Evolutionary conservation across 139 green algal species (phyloP).

Genomic region (Chlamydomonas urium): DNA sequence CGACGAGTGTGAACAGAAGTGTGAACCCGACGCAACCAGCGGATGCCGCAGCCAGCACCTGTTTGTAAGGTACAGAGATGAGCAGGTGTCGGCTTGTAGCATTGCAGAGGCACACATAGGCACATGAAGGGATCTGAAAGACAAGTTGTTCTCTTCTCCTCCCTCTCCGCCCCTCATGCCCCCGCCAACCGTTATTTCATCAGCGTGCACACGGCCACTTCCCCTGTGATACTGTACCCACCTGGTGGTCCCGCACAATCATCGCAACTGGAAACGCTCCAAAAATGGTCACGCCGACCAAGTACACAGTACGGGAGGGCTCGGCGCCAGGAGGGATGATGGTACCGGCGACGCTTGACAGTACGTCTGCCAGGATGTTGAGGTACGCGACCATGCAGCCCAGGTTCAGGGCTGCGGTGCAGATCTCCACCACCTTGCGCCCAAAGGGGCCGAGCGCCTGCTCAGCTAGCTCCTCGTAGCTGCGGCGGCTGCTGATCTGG

Average conservation of each 20-base stretch:
- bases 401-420: constrained; percentile 53
- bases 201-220: too few species aligned
- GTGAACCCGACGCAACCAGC: not conserved
- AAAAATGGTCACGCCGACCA: constrained; percentile 60
- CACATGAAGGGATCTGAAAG: too few species aligned
- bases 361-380: constrained; percentile 76
- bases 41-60: too few species aligned
- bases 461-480: constrained; percentile 66
- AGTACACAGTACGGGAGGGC: constrained; percentile 59
- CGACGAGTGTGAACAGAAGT: constrained; percentile 20
- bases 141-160: too few species aligned
- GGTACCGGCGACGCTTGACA: constrained; percentile 68
- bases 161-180: too few species aligned
- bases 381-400: constrained; percentile 73
- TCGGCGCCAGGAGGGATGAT: constrained; percentile 78
- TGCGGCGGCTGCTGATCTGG: constrained; percentile 56
- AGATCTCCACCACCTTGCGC: constrained; percentile 28
- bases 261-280: constrained; percentile 64
- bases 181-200: too few species aligned
- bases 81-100: too few species aligned
- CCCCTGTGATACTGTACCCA: too few species aligned
- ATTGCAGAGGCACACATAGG: too few species aligned
- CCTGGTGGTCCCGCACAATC: constrained; percentile 53
- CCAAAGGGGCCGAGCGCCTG: constrained; percentile 36
- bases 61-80: too few species aligned